These are phyloP conservation scores for Fusarium austroafricanum DNA, from an alignment of 2,329 filamentous ascomycete species.

Conservation along the genomic window DNA sequence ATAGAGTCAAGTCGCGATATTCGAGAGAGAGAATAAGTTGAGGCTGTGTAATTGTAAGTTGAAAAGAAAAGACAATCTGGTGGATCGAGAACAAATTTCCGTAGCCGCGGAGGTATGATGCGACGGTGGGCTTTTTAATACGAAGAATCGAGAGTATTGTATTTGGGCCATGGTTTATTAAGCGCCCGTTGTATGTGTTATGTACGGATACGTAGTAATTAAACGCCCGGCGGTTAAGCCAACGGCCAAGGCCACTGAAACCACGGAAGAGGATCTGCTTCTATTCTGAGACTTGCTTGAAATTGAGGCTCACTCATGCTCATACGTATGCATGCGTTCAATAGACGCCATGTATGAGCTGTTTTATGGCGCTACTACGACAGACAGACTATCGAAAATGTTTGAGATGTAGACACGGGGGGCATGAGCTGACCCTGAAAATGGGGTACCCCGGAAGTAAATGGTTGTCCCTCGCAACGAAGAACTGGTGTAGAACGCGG, in stretches of 20 bases:
- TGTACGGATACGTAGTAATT: conserved; percentile 3
- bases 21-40: background rate
- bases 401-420: conserved; percentile 13
- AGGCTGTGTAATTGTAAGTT: conserved; percentile 33
- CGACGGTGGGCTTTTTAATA: conserved; percentile 36
- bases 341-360: conserved; percentile 18
- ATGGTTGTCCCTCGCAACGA: conserved; percentile 33
- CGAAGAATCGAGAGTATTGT: background rate
- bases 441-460: background rate
- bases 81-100: conserved; percentile 41
- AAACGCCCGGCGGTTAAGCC: conserved; percentile 39
- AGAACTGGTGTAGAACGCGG: conserved; percentile 18
- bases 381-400: conserved; percentile 1
- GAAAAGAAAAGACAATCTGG: conserved; percentile 8
- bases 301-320: conserved; percentile 2
- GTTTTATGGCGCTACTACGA: background rate
- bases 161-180: conserved; percentile 5
- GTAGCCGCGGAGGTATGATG: conserved; percentile 43
- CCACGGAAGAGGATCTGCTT: conserved; percentile 30
- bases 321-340: background rate
- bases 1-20: conserved; percentile 14
- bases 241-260: conserved; percentile 37
- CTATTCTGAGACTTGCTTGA: conserved; percentile 32
- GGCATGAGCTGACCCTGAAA: conserved; percentile 39
- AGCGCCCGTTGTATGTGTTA: conserved; percentile 31